Base-by-base conservation (phyloP, 1,284 basidiomycete species). In the Waitea zeae region DNA sequence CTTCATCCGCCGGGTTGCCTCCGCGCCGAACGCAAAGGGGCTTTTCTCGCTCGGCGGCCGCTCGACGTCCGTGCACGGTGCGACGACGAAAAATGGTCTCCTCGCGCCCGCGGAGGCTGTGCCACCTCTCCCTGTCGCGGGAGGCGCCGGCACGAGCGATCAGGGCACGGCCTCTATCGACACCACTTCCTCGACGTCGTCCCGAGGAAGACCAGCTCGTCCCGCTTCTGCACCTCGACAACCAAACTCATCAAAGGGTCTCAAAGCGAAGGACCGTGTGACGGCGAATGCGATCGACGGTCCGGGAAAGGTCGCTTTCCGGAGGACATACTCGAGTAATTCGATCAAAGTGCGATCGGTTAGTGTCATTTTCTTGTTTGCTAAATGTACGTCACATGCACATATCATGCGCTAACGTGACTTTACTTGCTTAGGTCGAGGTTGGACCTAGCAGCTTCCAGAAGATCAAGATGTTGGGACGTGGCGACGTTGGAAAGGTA, bases 401-500 rank as follows among this genome's bases (percentile, higher is more conserved):
- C 34, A 35, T 42, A 33, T 26, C 14, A 33, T 33, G 20, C 20
- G 15, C 29, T 6, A 15, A 7, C 14, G 29, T 30, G 29, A 30
- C 15, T 17, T 33, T 14, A 20, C 20, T 28, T 22, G 36, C 35
- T 26, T 41, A 87, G 77, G 84, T 89, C 38, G 87, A 96, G 58
- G 90, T 96, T 24, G 69, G 76, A 14, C 89, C 90, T 33, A 72
- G 73, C 34, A 89, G 83, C 51, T 96, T 96, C 59, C 70, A 83
- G 47, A 96, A 96, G 62, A 67, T 96, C 57, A 93, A 90, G 61
- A 70, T 96, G 63, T 65, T 96, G 17, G 90, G 92, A 34, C 89
- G 93, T 52, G 90, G 90, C 32, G 90, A 96, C 53, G 90, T 96
- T 31, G 90, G 90, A 19, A 86, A 90, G 56, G 90, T 96, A 30